Evolutionary conservation across 2,329 filamentous ascomycete genomes (phyloP).

Genomic region (Phialemoniopsis sp.): DNA sequence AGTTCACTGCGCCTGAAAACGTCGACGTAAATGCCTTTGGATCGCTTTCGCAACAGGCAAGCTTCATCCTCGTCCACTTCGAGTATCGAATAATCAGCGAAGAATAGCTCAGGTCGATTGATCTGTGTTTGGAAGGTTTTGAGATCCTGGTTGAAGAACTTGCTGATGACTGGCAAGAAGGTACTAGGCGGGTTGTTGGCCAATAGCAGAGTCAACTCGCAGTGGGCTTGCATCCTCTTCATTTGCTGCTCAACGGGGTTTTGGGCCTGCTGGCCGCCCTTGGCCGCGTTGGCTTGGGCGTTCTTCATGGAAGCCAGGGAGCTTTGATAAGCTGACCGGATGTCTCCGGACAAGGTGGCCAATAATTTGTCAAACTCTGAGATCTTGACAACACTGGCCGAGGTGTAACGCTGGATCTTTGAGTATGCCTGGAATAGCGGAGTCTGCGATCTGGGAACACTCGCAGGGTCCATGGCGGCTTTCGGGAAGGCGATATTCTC

Average conservation of each 20-base stretch:
- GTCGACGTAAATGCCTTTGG: conserved; percentile 39
- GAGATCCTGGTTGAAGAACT: conserved; percentile 58
- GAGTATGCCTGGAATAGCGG: conserved; percentile 54
- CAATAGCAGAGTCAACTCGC: conserved; percentile 50
- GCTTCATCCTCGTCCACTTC: conserved; percentile 57
- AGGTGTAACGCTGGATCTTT: conserved; percentile 46
- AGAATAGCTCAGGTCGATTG: conserved; percentile 66
- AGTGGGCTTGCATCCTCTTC: conserved; percentile 41
- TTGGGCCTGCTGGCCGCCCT: conserved; percentile 23
- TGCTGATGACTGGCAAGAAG: conserved; percentile 57
- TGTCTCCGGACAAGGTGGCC: conserved; percentile 38
- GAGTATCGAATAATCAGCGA: conserved; percentile 67
- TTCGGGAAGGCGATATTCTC: conserved; percentile 23
- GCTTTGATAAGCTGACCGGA: conserved; percentile 44
- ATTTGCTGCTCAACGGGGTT: conserved; percentile 34
- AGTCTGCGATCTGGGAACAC: too few relatives aligned
- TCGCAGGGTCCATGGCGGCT: too few relatives aligned
- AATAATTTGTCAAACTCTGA: conserved; percentile 61
- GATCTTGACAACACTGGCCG: conserved; percentile 50
- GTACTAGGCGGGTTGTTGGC: conserved; percentile 37
- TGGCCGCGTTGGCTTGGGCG: conserved; percentile 11
- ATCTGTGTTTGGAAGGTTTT: conserved; percentile 53
- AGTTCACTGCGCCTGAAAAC: conserved; percentile 58
- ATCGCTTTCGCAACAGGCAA: conserved; percentile 34
- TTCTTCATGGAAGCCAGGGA: conserved; percentile 25